These are phyloP conservation scores for Biancaea sappan DNA, from an alignment of 306 rosid genomes.

Conservation along the genomic window DNA sequence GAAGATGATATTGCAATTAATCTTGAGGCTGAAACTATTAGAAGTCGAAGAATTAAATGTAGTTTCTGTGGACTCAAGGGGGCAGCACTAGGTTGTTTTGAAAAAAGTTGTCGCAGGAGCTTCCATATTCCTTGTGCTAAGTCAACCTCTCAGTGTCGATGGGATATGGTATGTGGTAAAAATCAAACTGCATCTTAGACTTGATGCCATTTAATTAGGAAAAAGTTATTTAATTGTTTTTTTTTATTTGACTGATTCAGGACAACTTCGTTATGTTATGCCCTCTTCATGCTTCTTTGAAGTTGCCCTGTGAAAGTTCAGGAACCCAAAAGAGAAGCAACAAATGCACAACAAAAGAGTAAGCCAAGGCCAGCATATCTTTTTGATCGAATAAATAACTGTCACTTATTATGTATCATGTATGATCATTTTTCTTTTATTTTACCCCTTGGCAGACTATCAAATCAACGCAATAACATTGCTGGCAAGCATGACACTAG, in stretches of 20 bases:
- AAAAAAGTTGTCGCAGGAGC: slow-evolving; percentile 86
- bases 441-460: slow-evolving; percentile 34
- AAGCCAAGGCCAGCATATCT: slow-evolving; percentile 3
- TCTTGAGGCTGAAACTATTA: slow-evolving; percentile 84
- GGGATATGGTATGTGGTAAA: slow-evolving; percentile 73
- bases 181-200: slow-evolving; percentile 1
- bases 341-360: slow-evolving; percentile 43
- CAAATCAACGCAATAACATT: slow-evolving; percentile 20
- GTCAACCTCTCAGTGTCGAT: slow-evolving; percentile 79
- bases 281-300: slow-evolving; percentile 70
- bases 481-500: slow-evolving; percentile 35
- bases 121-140: slow-evolving; percentile 90
- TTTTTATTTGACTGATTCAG: slow-evolving; percentile 42
- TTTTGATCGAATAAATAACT: not conserved
- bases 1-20: slow-evolving; percentile 69
- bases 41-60: slow-evolving; percentile 88
- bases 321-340: slow-evolving; percentile 51
- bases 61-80: slow-evolving; percentile 85
- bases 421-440: slow-evolving; percentile 13
- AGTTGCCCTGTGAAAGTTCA: slow-evolving; percentile 63
- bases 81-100: slow-evolving; percentile 88
- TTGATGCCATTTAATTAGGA: not conserved
- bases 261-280: slow-evolving; percentile 88
- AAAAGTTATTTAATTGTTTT: slow-evolving; percentile 21
- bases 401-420: not conserved